Evolutionary conservation across 805 yeast genomes (phyloP).

Genomic region (Isabelozyma gotoi): DNA sequence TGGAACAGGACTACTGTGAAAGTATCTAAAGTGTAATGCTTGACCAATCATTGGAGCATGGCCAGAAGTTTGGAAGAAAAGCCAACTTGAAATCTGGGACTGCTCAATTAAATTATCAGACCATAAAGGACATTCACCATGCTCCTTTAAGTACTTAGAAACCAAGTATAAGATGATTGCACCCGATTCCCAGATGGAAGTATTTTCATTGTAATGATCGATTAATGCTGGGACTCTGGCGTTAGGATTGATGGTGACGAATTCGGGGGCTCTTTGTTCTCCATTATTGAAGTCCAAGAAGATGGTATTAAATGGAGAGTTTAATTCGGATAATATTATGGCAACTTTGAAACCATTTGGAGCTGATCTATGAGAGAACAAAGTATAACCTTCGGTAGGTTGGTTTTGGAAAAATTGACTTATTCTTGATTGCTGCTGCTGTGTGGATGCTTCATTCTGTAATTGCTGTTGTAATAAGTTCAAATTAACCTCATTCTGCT

Average conservation of each 20-base stretch:
- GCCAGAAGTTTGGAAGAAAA: conserved; percentile 93
- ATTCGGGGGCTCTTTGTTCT: conserved; percentile 92
- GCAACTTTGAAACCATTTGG: conserved; percentile 98
- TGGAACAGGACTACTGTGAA: conserved; percentile 82
- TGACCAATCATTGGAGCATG: conserved; percentile 99
- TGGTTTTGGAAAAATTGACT: conserved; percentile 71
- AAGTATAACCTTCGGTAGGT: conserved; percentile 79
- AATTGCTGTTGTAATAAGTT: conserved; percentile 46
- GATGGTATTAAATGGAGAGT: conserved; percentile 74
- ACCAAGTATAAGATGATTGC: conserved; percentile 84
- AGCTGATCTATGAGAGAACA: conserved; percentile 81
- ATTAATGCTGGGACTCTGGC: conserved; percentile 94
- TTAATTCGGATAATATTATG: conserved; percentile 80
- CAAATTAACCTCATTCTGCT: conserved; percentile 41
- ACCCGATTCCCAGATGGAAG: conserved; percentile 93
- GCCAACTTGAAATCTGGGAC: conserved; percentile 82
- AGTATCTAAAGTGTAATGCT: conserved; percentile 89
- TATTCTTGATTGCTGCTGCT: conserved; percentile 56
- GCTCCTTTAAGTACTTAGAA: conserved; percentile 61
- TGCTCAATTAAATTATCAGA: conserved; percentile 76
- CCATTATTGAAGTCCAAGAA: conserved; percentile 84
- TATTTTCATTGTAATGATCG: conserved; percentile 79
- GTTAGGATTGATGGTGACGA: conserved; percentile 90
- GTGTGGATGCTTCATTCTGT: conserved; percentile 39
- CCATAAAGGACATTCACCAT: conserved; percentile 74